Base-by-base conservation (phyloP, 208 protist genomes). In the Crithidia bombi region DNA sequence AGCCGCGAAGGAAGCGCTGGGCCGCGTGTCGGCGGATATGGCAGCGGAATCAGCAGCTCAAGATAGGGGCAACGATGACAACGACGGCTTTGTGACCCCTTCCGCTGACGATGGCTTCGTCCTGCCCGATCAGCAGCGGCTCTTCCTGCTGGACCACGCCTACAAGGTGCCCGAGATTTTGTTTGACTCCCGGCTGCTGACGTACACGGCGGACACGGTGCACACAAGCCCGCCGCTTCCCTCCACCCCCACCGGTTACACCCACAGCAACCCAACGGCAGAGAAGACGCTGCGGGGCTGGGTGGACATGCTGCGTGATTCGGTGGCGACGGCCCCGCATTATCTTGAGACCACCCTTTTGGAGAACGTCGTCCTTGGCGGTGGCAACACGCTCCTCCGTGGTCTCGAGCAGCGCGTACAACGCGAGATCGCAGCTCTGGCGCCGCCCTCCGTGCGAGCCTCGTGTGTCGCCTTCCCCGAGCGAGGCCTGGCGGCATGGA, bases 301-400 rank as follows among this genome's bases (percentile, higher is more conserved):
- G 88, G 62, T 79, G 25, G 73, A 83, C 36, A 64, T 78, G 35
- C 65, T 93, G n/a, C 64, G 75, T 30, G 72, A 89, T 21, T 82
- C 91, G 56, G 79, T 90, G 30, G 65, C 70, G 19, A 56, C 44
- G 15, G 71, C 81, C 25, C 88, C 86, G 44, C 57, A 47, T 3
- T 73, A 73, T 26, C 57, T 83, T 7, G 77, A 81, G 25, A 39
- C 35, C 1, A 39, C 61, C 5, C 75, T 99, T 0, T 98, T 94
- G 70, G 55, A 56, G 5, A 98, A 94, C 65, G 89, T 99, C 39
- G 87, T 99, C 17, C 81, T 99, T 5, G 96, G 93, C 39, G 97
- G 98, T 41, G 98, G 98, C 19, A 96, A 86, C 21, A 98, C 95
- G n/a, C 79, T 95, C 59, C 62, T 98, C 32, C 59, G 63, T 12